Evolutionary conservation across 2,329 filamentous ascomycete genomes (phyloP).

Genomic region (Colletotrichum ledebouriae): DNA sequence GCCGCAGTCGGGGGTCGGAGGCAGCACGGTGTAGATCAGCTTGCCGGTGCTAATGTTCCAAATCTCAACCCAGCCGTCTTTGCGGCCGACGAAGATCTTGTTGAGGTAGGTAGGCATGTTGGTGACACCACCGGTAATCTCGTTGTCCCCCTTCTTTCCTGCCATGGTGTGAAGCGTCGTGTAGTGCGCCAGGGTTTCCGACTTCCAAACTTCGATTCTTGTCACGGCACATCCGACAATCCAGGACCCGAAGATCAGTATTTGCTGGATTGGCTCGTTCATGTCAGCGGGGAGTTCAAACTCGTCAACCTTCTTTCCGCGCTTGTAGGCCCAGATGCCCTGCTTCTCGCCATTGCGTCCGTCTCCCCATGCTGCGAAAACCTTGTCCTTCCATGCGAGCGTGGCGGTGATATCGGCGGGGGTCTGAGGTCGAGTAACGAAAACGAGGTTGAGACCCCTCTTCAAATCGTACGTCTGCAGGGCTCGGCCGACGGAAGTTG

Average conservation of each 20-base stretch:
- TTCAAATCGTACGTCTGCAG: constrained; percentile 97
- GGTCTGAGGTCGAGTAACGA: constrained; percentile 92
- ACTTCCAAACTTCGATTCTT: constrained; percentile 91
- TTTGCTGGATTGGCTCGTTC: constrained; percentile 78
- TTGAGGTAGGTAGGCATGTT: constrained; percentile 97
- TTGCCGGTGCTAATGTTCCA: constrained; percentile 97
- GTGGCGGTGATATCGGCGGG: constrained; percentile 89
- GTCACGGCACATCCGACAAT: constrained; percentile 83
- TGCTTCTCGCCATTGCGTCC: constrained; percentile 63
- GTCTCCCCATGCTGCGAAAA: constrained; percentile 92
- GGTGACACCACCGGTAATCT: constrained; percentile 82
- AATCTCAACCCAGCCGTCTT: constrained; percentile 92
- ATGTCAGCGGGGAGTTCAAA: constrained; percentile 76
- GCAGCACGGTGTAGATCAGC: constrained; percentile 89
- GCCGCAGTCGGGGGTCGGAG: constrained; percentile 79
- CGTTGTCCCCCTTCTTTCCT: constrained; percentile 69
- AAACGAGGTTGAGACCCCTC: constrained; percentile 90
- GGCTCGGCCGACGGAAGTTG: constrained; percentile 89
- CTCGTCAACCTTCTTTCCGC: constrained; percentile 86
- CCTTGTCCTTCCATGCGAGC: constrained; percentile 85
- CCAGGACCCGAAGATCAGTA: constrained; percentile 92
- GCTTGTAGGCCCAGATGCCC: constrained; percentile 92
- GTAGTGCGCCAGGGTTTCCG: constrained; percentile 86
- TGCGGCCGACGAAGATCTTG: constrained; percentile 91
- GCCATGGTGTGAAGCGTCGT: constrained; percentile 79